Evolutionary conservation across 2,329 filamentous ascomycete species (phyloP).

Genomic region (Botrytis galanthina): DNA sequence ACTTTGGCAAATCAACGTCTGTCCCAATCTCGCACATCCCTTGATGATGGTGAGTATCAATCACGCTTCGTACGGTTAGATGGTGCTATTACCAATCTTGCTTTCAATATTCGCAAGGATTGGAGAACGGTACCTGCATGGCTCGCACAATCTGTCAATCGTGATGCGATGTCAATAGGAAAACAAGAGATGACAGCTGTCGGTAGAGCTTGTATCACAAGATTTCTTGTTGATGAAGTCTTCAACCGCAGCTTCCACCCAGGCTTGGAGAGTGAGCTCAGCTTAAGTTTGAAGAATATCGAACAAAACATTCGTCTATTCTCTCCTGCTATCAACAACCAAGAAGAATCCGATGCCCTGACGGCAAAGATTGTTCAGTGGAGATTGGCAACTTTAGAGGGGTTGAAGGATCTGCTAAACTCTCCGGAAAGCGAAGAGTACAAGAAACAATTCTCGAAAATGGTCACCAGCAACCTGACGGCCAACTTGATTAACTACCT

Average conservation of each 20-base stretch:
- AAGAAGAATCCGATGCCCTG: constrained; percentile 86
- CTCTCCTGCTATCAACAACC: constrained; percentile 68
- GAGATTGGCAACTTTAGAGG: constrained; percentile 90
- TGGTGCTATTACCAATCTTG: constrained; percentile 88
- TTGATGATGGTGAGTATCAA: constrained; percentile 92
- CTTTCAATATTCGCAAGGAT: constrained; percentile 94
- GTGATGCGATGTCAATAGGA: constrained; percentile 79
- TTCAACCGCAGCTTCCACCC: constrained; percentile 94
- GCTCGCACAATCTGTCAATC: constrained; percentile 76
- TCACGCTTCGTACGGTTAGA: constrained; percentile 88
- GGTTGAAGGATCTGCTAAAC: constrained; percentile 69
- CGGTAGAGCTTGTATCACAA: constrained; percentile 81
- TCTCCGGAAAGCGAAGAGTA: constrained; percentile 64
- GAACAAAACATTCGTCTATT: constrained; percentile 83
- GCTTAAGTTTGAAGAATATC: constrained; percentile 76
- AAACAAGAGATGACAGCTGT: constrained; percentile 98
- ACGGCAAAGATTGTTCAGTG: constrained; percentile 86
- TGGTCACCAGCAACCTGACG: constrained; percentile 66
- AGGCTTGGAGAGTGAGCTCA: constrained; percentile 72
- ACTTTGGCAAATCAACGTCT: constrained; percentile 95
- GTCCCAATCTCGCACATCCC: constrained; percentile 87
- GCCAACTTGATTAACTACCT: constrained; percentile 71
- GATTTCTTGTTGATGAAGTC: constrained; percentile 87
- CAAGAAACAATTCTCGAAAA: constrained; percentile 65
- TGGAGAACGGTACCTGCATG: constrained; percentile 81